A percentile compares a stretch with the other conserved stretches of the same genome.
phyloP scores from a whole-genome alignment of 2,329 filamentous ascomycete species.

The Arthroderma sp. region DNA sequence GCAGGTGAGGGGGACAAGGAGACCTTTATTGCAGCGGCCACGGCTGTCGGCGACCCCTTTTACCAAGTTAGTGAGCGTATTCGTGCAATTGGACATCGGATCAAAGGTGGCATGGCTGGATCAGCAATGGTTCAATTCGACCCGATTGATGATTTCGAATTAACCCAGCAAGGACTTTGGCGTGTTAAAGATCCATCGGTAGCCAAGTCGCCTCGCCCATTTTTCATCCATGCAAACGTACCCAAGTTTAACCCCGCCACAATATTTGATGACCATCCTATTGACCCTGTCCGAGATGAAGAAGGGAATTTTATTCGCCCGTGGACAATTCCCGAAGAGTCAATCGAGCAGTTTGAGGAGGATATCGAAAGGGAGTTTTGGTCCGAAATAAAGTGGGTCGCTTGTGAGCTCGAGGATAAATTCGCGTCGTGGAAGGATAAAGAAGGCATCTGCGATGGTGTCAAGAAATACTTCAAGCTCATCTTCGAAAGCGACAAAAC shows the following conservation, averaged over 20 bases:
- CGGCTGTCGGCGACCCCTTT: slow-evolving; percentile 26
- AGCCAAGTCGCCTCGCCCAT: slow-evolving; percentile 18
- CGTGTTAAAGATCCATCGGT: slow-evolving; percentile 19
- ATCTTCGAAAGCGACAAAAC: slow-evolving; percentile 15
- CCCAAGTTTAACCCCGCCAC: slow-evolving; percentile 29
- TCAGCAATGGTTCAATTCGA: slow-evolving; percentile 28
- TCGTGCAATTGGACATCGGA: slow-evolving; percentile 20
- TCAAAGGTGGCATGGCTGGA: slow-evolving; percentile 20
- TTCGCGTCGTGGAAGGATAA: slow-evolving; percentile 22
- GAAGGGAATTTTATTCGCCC: slow-evolving; percentile 22
- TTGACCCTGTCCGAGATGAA: slow-evolving; percentile 18
- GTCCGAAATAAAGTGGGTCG: slow-evolving; percentile 27
- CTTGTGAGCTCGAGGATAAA: slow-evolving; percentile 24
- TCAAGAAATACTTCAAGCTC: slow-evolving; percentile 23
- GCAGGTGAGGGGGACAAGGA: slow-evolving; percentile 40
- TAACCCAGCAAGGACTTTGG: slow-evolving; percentile 14
- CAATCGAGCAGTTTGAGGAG: slow-evolving; percentile 19
- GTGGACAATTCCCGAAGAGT: slow-evolving; percentile 20
- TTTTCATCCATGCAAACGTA: slow-evolving; percentile 29
- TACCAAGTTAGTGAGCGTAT: slow-evolving; percentile 30
- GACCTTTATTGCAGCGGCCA: slow-evolving; percentile 35
- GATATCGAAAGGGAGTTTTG: slow-evolving; percentile 28
- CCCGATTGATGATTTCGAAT: slow-evolving; percentile 20
- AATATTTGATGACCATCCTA: slow-evolving; percentile 20
- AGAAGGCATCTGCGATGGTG: slow-evolving; percentile 20